Base-by-base conservation (phyloP, 2,329 filamentous ascomycete genomes). In the Talaromyces marneffei region DNA sequence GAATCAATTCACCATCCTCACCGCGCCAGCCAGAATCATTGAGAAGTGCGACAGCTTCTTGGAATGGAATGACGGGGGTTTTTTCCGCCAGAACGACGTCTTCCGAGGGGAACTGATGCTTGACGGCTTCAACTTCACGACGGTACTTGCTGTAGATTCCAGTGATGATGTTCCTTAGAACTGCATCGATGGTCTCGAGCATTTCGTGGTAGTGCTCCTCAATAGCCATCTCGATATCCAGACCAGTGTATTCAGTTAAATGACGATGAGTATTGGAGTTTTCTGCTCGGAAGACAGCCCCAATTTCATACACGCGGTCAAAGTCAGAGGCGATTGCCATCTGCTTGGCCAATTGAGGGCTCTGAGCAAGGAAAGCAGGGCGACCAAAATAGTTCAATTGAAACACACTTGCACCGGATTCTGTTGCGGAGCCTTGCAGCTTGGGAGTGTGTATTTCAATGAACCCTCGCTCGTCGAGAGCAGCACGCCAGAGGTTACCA, bases 261-360 rank as follows among this genome's bases (percentile, higher is more conserved):
- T 97, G 92, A 39, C 92, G 87, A 70, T 96, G 92, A 0, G 92
- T 97, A 75, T 97, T 97, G 71, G 90, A 95, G 78, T 97, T 95
- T 73, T 97, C 92, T 0, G 92, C 92, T 67, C 92, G 87, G 82
- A 97, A 97, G 6, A 97, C 92, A 2, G 90, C 87, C 16, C 91
- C 91, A 65, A 94, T 87, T 72, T 97, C 92, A 70, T 93, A 97
- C 6, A 97, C 92, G 56, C 87, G 86, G 61, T 88, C 88, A 71
- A 96, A 94, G 72, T 97, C 92, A 29, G 92, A 88, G 4, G 91
- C 90, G 42, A 97, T 91, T 57, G 87, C 85, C 89, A 96, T 93
- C 75, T 97, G 92, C 78, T 97, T 97, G 58, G 91, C 90, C 65
- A 97, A 76, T 74, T 97, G 92, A 6, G 92, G 92, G 64, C 90